Conservation (phyloP, 306 rosid genomes). For the Pyrus bretschneideri region DNA sequence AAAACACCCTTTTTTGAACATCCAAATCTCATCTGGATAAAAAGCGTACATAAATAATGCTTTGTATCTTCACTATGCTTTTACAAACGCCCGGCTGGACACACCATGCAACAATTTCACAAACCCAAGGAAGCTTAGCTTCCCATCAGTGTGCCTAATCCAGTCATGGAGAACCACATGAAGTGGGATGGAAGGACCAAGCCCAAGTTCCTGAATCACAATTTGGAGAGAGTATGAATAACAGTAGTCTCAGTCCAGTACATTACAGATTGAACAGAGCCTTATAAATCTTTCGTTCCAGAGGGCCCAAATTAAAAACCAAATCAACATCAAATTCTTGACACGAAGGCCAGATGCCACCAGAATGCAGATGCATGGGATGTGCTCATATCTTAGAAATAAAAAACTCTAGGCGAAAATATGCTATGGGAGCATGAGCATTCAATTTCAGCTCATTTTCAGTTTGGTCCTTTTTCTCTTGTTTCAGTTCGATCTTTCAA, state of each 20-base stretch:
- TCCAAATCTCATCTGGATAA: conserved; percentile 22
- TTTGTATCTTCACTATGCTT: conserved; percentile 45
- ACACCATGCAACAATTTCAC: conserved; percentile 84
- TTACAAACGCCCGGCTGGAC: conserved; percentile 66
- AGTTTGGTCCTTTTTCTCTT: not conserved
- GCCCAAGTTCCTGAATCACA: conserved; percentile 78
- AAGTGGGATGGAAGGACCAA: conserved; percentile 94
- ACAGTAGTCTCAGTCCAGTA: not conserved
- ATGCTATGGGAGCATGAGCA: not conserved
- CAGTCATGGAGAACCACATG: conserved; percentile 94
- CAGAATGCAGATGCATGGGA: not conserved
- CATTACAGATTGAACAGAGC: not conserved
- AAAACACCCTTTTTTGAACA: conserved; percentile 13
- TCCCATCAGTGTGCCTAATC: conserved; percentile 98
- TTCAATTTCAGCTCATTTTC: not conserved
- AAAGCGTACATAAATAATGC: conserved; percentile 10
- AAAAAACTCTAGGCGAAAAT: not conserved
- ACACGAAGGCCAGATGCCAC: not conserved
- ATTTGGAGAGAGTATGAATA: not conserved
- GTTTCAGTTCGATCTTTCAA: not conserved
- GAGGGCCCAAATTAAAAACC: not conserved
- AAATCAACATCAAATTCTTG: not conserved
- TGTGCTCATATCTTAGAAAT: not conserved
- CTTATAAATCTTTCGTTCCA: not conserved
- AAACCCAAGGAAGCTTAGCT: conserved; percentile 92